Base-by-base conservation (phyloP, 192 early-diverging fungal species). In the Coemansia sp. region DNA sequence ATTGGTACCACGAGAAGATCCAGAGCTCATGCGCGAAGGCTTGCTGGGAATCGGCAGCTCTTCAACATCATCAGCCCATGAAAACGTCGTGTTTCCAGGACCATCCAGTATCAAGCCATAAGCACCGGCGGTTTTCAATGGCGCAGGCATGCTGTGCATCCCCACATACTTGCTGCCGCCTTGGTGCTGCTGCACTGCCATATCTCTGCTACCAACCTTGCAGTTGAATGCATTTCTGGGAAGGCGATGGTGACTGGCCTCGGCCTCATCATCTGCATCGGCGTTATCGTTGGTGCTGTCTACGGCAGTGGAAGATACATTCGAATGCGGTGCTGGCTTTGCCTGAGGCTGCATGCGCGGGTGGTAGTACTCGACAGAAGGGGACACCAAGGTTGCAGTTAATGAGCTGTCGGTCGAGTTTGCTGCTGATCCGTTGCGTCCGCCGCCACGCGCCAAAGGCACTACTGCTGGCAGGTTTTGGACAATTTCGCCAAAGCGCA, bases 31-130 rank as follows among this genome's bases (percentile, higher is more conserved):
- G 13, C 38, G 44, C 9, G 59, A 50, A 8, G 44, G 33, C 36
- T 67, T 48, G 53, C 63, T 67, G 26, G 68, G 68, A 11, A 78
- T 78, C 37, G 74, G 74, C 44, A 78, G 57, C 38, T 79, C 76
- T 37, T 79, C 76, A 41, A 61, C 72, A 39, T 74, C 72, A 43
- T 80, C 78, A 6, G 71, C 78, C 78, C 78, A 80, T 14, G 71
- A 71, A 50, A 80, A 80, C 11, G 62, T 49, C 19, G 67, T 55
- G 16, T 57, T 36, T 2, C 28, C 38, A 12, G 54, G 48, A 23
- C 30, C 53, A 39, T 73, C 57, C 38, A 55, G 33, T 26, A n/a
- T 18, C 20, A 51, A 33, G 15, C 39, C 20, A 46, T 52, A 42
- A 5, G 44, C 35, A 28, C 50, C 56, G 16, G 63, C 20, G 6